phyloP scores from a whole-genome alignment of 129 eudicot genomes.

The Kitagawia praeruptora region DNA sequence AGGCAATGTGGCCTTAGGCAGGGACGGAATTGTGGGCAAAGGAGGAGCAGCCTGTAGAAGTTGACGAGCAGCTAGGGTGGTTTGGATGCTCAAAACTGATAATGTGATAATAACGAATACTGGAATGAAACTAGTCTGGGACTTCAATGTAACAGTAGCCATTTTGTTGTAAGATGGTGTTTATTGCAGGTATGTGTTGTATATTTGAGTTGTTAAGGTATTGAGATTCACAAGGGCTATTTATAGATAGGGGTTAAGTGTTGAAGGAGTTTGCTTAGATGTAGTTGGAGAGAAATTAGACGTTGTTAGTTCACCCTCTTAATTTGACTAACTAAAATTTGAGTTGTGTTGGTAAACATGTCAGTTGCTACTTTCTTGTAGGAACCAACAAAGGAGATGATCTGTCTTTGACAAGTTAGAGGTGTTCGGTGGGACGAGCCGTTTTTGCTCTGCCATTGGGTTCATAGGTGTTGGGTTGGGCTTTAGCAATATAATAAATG shows the following conservation, averaged over 20 bases:
- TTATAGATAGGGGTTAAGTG: background rate
- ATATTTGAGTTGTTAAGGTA: background rate
- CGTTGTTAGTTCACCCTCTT: slow-evolving; percentile 15
- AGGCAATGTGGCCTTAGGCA: slow-evolving; percentile 13
- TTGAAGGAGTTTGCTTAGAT: background rate
- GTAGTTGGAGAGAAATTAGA: slow-evolving; percentile 9
- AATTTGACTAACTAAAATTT: background rate
- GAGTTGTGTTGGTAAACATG: background rate
- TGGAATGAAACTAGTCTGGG: background rate
- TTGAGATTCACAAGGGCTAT: background rate
- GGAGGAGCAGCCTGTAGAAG: slow-evolving; percentile 25
- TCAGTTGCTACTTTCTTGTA: slow-evolving; percentile 1
- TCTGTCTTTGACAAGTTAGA: background rate
- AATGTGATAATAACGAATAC: slow-evolving; percentile 8
- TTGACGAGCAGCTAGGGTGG: slow-evolving; percentile 24
- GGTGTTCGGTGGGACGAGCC: background rate
- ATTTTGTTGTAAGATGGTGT: background rate
- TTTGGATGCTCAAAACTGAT: slow-evolving; percentile 17
- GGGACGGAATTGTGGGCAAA: slow-evolving; percentile 19
- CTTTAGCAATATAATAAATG: no score
- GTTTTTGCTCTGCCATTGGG: background rate
- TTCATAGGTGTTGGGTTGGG: no score
- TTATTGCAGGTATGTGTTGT: background rate
- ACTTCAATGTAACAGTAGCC: slow-evolving; percentile 1
- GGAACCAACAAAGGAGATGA: background rate